Conservation (phyloP, 257 asterid species). For the Nicotiana tabacum region DNA sequence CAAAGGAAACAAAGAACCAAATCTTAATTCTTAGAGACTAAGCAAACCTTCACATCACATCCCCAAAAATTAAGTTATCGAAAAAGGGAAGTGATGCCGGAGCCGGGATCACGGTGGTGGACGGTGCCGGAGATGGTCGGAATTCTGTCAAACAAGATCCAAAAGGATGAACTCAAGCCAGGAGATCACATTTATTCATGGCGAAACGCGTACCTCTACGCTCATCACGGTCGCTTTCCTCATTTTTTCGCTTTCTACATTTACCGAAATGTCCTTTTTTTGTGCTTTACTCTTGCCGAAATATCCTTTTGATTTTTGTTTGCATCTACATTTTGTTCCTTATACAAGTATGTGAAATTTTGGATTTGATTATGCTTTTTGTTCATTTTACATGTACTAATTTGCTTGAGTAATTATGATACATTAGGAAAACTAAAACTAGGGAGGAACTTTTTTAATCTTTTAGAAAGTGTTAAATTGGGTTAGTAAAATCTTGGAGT, state of each 20-base stretch:
- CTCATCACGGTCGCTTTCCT: conserved; percentile 65
- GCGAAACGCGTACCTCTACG: conserved; percentile 70
- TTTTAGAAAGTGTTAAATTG: not conserved
- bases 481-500: not conserved
- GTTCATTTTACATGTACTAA: not conserved
- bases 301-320: not conserved
- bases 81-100: not conserved
- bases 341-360: not conserved
- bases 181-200: conserved; percentile 93
- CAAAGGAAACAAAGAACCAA: not conserved
- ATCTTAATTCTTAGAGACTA: not conserved
- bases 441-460: not conserved
- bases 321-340: not conserved
- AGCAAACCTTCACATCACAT: conserved; percentile 4
- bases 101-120: not conserved
- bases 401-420: not conserved
- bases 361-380: not conserved
- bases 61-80: not conserved
- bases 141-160: conserved; percentile 64
- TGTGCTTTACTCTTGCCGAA: not conserved
- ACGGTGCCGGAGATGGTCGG: conserved; percentile 20
- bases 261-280: not conserved
- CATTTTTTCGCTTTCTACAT: not conserved
- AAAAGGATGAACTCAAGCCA: conserved; percentile 41
- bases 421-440: not conserved